Conservation (phyloP, 106 monocot species). For the Acorus gramineus region DNA sequence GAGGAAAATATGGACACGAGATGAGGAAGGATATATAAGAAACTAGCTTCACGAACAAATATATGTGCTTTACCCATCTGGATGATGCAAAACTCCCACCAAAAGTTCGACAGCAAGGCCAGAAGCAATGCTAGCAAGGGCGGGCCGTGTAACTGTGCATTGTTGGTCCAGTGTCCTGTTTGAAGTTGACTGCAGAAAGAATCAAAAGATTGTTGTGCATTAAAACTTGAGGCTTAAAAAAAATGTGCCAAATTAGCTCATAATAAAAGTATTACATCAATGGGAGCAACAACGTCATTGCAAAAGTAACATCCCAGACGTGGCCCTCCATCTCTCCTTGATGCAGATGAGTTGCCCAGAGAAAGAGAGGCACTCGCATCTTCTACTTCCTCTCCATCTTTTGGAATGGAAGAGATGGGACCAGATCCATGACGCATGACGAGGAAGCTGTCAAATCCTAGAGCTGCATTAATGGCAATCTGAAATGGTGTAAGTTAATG, state of each 20-base stretch:
- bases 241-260: too few relatives aligned
- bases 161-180: slow-evolving; percentile 97
- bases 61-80: slow-evolving; percentile 39
- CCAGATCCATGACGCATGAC: slow-evolving; percentile 98
- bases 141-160: slow-evolving; percentile 95
- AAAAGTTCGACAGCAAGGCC: slow-evolving; percentile 77
- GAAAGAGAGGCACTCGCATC: slow-evolving; percentile 7
- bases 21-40: background rate
- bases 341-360: slow-evolving; percentile 19
- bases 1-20: background rate
- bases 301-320: slow-evolving; percentile 95
- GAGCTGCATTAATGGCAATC: slow-evolving; percentile 92
- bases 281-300: slow-evolving; percentile 94
- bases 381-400: slow-evolving; percentile 9
- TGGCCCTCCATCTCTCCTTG: slow-evolving; percentile 12
- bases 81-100: slow-evolving; percentile 82
- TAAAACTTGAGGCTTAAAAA: too few relatives aligned
- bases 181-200: slow-evolving; percentile 65
- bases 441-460: slow-evolving; percentile 96
- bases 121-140: slow-evolving; percentile 85
- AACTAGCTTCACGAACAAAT: background rate
- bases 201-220: background rate
- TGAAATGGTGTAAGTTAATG: slow-evolving; percentile 10
- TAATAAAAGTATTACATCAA: slow-evolving; percentile 53
- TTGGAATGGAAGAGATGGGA: slow-evolving; percentile 16